A percentile compares a stretch with the other conserved stretches of the same genome.
Conservation (phyloP, 2,329 filamentous ascomycete species). For the Plectosphaerella sp. region DNA sequence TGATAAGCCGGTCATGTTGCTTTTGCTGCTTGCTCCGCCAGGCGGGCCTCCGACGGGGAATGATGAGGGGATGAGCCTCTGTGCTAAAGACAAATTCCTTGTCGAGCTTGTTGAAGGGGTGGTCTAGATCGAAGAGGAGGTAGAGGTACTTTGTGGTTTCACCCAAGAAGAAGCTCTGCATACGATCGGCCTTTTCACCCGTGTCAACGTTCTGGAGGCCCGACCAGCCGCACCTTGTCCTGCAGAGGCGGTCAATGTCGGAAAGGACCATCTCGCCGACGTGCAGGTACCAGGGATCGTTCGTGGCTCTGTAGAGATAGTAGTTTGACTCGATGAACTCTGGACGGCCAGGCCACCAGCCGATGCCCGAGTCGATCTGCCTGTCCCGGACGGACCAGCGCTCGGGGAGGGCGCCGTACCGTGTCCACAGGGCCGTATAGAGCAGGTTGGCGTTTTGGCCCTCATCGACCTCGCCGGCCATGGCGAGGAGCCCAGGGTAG, state of each 20-base stretch:
- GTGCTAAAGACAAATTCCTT: slow-evolving; percentile 90
- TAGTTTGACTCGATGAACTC: slow-evolving; percentile 98
- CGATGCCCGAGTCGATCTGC: slow-evolving; percentile 78
- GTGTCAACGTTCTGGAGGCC: slow-evolving; percentile 78
- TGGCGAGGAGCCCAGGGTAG: slow-evolving; percentile 81
- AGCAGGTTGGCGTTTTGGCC: slow-evolving; percentile 86
- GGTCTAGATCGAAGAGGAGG: slow-evolving; percentile 78
- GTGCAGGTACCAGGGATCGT: slow-evolving; percentile 93
- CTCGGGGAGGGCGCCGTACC: slow-evolving; percentile 90
- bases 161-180: slow-evolving; percentile 98
- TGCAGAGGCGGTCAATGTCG: slow-evolving; percentile 84
- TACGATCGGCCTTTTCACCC: slow-evolving; percentile 85
- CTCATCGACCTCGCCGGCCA: slow-evolving; percentile 87
- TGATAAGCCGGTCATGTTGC: slow-evolving; percentile 12
- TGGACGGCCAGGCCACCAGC: slow-evolving; percentile 92
- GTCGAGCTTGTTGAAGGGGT: slow-evolving; percentile 84
- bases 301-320: slow-evolving; percentile 88
- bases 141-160: slow-evolving; percentile 97
- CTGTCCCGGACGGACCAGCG: slow-evolving; percentile 85
- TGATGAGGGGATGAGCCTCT: slow-evolving; percentile 87
- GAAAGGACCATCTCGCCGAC: slow-evolving; percentile 92
- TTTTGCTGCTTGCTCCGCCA: slow-evolving; percentile 15
- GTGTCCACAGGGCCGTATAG: slow-evolving; percentile 89
- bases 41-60: slow-evolving; percentile 54
- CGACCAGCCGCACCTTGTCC: slow-evolving; percentile 89